Evolutionary conservation across 352 stramenopile genomes (phyloP).

Genomic region (Phytophthora podocarpi): DNA sequence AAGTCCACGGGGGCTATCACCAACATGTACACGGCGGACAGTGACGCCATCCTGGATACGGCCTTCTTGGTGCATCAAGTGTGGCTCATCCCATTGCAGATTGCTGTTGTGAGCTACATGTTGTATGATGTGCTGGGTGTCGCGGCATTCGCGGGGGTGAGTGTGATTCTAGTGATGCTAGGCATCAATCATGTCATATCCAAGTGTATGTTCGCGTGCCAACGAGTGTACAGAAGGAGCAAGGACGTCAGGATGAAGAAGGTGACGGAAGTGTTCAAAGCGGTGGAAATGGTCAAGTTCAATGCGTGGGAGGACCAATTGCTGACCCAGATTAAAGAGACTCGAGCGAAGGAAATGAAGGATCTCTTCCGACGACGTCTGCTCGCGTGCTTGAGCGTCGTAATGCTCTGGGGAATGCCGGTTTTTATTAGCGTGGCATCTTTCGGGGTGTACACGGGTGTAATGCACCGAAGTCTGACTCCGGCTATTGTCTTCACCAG

Average conservation of each 20-base stretch:
- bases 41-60: conserved; percentile 42
- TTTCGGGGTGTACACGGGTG: conserved; percentile 47
- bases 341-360: conserved; percentile 39
- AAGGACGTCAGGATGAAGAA: conserved; percentile 65
- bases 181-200: conserved; percentile 44
- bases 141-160: conserved; percentile 43
- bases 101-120: conserved; percentile 49
- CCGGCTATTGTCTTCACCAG: conserved; percentile 68
- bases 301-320: conserved; percentile 92
- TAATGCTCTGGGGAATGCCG: conserved; percentile 52
- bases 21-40: conserved; percentile 71
- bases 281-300: conserved; percentile 93
- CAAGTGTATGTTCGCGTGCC: conserved; percentile 33
- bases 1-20: conserved; percentile 64
- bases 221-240: conserved; percentile 34
- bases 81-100: conserved; percentile 66
- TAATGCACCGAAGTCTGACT: conserved; percentile 88
- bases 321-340: conserved; percentile 52
- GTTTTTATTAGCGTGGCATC: conserved; percentile 53
- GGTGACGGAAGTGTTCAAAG: conserved; percentile 64
- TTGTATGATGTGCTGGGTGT: conserved; percentile 48
- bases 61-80: conserved; percentile 61
- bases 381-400: conserved; percentile 37
- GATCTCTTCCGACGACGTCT: conserved; percentile 36
- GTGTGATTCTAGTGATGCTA: conserved; percentile 44